Percentiles rank a stretch among this genome's conserved stretches.
These are phyloP conservation scores for Gomphus sp. DNA, from an alignment of 1,284 basidiomycete genomes.

Conservation along the genomic window DNA sequence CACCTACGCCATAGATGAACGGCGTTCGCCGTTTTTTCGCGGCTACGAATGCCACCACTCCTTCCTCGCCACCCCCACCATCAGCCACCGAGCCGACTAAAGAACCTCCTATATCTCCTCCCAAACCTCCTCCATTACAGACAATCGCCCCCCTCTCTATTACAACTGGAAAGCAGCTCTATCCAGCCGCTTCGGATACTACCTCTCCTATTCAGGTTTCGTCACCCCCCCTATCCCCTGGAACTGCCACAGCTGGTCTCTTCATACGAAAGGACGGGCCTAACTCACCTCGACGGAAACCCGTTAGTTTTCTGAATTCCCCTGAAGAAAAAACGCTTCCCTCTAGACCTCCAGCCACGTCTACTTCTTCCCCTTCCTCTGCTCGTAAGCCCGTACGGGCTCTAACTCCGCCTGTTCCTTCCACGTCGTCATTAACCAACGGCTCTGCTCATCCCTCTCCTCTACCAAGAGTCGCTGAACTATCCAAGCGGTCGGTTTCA, in stretches of 20 bases:
- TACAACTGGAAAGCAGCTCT: conserved; percentile 29
- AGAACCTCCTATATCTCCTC: conserved; percentile 14
- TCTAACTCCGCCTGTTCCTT: conserved; percentile 25
- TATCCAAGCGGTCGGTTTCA: conserved; percentile 9
- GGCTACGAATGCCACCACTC: conserved; percentile 27
- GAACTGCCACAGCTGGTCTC: conserved; percentile 34
- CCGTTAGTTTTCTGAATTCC: conserved; percentile 18
- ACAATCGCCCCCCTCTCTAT: conserved; percentile 17
- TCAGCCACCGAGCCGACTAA: conserved; percentile 16
- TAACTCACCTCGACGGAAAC: conserved; percentile 33
- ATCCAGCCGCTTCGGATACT: conserved; percentile 29
- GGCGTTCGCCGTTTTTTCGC: conserved; percentile 60
- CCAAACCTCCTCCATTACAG: conserved; percentile 12
- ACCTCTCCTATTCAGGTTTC: conserved; percentile 17
- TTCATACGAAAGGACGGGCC: conserved; percentile 26
- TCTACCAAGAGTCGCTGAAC: conserved; percentile 20
- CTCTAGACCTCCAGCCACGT: background rate
- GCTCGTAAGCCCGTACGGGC: conserved; percentile 21
- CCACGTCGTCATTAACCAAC: conserved; percentile 22
- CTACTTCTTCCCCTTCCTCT: conserved; percentile 20
- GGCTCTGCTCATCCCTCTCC: conserved; percentile 13
- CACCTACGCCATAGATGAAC: conserved; percentile 38
- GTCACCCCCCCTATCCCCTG: conserved; percentile 19
- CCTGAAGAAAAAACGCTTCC: conserved; percentile 20
- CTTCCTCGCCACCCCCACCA: conserved; percentile 17